Evolutionary conservation across 2,329 filamentous ascomycete species (phyloP), one percentile per base, ranked within the genome.

Genomic region (Talaromyces sp.): DNA sequence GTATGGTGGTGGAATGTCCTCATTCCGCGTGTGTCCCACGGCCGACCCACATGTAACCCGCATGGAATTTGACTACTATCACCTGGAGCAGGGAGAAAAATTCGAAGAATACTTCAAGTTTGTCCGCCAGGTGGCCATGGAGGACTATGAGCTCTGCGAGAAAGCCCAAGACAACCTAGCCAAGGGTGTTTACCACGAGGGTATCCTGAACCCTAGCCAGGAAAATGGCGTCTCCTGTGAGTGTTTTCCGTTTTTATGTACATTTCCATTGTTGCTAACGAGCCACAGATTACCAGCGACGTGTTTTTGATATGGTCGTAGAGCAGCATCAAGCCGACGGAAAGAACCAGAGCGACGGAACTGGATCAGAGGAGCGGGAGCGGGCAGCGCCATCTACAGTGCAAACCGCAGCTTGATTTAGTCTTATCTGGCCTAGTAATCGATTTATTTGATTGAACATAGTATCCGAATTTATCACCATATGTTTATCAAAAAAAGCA

Each of bases 1-100:
- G 35, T 84, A 84, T 50, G 82, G 80, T 1, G 82, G 82, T 1
- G 82, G 82, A 3, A 82, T 84, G 80, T 78, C 77, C 10, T 80
- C 75, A 4, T 84, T 83, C 67, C 77, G 82, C 1, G 80, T 82
- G 1, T 80, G 80, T 55, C 82, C 82, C 1, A 79, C 76, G 0
- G 66, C 74, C 1, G 73, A 80, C 20, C 80, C 81, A 0, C 73
- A 75, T 0, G 69, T 80, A 16, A 79, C 78, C 0, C 70, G 79
- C 13, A 83, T 83, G 81, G 80, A 83, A 58, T 84, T 84, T 53
- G 82, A 84, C 60, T 84, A 84, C 56, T 84, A 82, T 57, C 80
- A 84, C 52, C 58, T 73, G 27, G 77, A 75, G 30, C 71, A 69
- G 0, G 79, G 75, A 6, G 75, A 81, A n/a, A 77, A 78, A 42